Evolutionary conservation across 441 rosid genomes (phyloP), one percentile per base, ranked within the genome.

Genomic region (Jatropha multifida): DNA sequence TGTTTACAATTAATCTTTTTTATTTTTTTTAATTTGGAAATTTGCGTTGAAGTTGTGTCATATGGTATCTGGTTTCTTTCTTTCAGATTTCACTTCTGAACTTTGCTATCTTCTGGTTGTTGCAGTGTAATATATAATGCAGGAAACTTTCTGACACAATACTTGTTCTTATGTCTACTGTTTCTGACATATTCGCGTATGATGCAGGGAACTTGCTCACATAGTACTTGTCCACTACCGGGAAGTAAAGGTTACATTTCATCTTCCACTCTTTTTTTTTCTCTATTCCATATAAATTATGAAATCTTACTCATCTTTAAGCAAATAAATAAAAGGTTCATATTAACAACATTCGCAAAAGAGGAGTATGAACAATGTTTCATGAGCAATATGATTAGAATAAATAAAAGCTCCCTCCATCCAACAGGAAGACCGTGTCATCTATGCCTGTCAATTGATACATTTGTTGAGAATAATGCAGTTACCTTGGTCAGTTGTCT

Each of bases 211-310:
- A 79, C 90, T 83, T 74, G 85, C 91, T 5, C 88, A 89, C 83
- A 92, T 94, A 61, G 99, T 91, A 77, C 86, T 94, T 77, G 99
- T 94, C 69, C 99, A 94, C 80, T 94, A 92, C 78, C 87, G 85
- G 20, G 97, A 91, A 79, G 97, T 94, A 61, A 90, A 89, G 99
- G 98, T 92, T 38, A 65, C 79, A 60, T 70, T 67, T 60, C 46
- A 18, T 80, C 76, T 78, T 68, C 12, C 72, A 12, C 27, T 44
- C n/a, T 60, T n/a, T 12, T 71, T 51, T 72, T 54, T 37, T 78
- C n/a, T 62, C 15, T 15, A 12, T 65, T 68, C 26, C 41, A 48
- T 56, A 42, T 60, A 11, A 13, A 23, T 55, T 66, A 26, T n/a
- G 40, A 44, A 73, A 74, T 23, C 17, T 38, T 56, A 3, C 2